Percentiles rank a stretch among this genome's conserved stretches.
Conservation (phyloP, 345 rosid genomes). For the Gossypium bickii region DNA sequence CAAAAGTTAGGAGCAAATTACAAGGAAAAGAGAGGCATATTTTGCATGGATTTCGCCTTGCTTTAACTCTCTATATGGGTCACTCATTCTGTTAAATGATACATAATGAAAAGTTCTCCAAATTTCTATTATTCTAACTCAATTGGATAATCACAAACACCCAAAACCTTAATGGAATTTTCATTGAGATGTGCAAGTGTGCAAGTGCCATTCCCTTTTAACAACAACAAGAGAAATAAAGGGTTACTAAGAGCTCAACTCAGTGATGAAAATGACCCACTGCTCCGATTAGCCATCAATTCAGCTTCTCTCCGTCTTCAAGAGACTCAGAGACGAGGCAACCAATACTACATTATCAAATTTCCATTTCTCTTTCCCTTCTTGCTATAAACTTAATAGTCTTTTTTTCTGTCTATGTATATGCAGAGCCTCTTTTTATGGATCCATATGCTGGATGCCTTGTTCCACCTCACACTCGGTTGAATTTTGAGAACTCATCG, state of each 20-base stretch:
- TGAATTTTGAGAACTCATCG: constrained; percentile 37
- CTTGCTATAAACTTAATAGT: neutral
- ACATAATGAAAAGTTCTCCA: neutral
- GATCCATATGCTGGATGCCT: constrained; percentile 88
- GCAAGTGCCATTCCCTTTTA: neutral
- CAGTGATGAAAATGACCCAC: constrained; percentile 47
- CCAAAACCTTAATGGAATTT: constrained; percentile 21
- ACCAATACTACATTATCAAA: neutral
- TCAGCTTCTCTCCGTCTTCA: constrained; percentile 76
- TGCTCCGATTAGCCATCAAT: constrained; percentile 47
- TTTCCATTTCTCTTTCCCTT: neutral
- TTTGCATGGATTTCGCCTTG: neutral
- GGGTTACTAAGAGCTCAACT: constrained; percentile 37
- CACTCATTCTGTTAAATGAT: neutral
- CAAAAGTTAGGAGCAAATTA: too few relatives aligned
- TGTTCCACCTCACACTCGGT: constrained; percentile 40
- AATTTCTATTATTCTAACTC: neutral
- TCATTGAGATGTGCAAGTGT: constrained; percentile 15
- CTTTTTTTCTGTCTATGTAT: neutral
- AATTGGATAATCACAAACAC: neutral
- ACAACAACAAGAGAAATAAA: constrained; percentile 11
- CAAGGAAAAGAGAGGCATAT: neutral
- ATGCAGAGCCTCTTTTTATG: constrained; percentile 73
- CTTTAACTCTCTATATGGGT: neutral
- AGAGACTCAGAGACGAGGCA: constrained; percentile 71